Conservation (phyloP, 192 early-diverging fungal genomes). For the Jimgerdemannia lactiflua region DNA sequence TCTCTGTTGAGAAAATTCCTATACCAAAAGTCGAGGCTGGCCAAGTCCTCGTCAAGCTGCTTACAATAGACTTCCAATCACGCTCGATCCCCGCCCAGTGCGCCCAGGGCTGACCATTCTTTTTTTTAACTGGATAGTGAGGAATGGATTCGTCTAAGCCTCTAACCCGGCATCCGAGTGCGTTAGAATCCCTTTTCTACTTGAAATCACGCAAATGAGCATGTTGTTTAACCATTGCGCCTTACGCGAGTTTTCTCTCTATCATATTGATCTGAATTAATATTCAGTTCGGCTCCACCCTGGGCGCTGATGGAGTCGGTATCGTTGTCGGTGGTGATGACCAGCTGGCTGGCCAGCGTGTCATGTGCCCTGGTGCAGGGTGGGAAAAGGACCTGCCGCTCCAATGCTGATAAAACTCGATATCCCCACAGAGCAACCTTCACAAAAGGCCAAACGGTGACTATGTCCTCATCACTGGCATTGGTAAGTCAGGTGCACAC, state of each 20-base stretch:
- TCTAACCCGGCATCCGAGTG: conserved; percentile 23
- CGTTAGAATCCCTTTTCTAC: no score
- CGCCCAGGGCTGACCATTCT: no score
- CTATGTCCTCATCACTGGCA: conserved; percentile 66
- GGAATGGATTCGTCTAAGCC: conserved; percentile 25
- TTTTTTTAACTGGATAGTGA: conserved; percentile 11
- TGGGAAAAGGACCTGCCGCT: conserved; percentile 8
- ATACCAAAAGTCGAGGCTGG: neutral
- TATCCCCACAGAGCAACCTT: conserved; percentile 51
- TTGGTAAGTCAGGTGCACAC: conserved; percentile 21
- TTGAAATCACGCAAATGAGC: no score
- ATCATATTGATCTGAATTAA: no score
- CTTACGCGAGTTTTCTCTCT: no score
- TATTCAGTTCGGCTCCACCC: conserved; percentile 7
- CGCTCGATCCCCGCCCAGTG: no score
- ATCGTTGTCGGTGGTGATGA: conserved; percentile 8
- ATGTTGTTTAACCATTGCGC: no score
- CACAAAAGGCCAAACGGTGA: conserved; percentile 47
- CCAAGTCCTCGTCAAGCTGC: conserved; percentile 14
- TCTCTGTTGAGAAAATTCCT: conserved; percentile 3
- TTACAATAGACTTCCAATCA: no score
- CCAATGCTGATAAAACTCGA: no score
- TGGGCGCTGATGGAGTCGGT: conserved; percentile 26
- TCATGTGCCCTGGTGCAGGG: conserved; percentile 8
- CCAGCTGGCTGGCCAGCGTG: conserved; percentile 1